Base-by-base conservation (phyloP, 345 rosid species). In the Camelina laxa region DNA sequence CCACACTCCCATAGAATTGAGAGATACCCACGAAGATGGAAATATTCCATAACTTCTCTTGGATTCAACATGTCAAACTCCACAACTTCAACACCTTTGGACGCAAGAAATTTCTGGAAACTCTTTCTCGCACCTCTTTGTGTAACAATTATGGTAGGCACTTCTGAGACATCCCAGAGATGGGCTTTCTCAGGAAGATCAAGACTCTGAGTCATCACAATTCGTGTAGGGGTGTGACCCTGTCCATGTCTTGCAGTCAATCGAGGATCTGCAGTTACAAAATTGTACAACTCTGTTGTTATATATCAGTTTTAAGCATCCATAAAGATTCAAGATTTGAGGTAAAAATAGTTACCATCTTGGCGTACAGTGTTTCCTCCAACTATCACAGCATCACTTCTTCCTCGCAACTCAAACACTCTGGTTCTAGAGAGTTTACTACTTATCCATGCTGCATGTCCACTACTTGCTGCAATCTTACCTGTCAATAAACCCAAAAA, bases 1-100 rank as follows among this genome's bases (percentile, higher is more conserved):
- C 99, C 99, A 66, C 97, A 94, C 75, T 92, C 97, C 99, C 99
- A 94, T 54, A 94, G 80, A 44, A 94, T 84, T n/a, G 97, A 86
- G 75, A 94, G 92, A 76, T 92, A 87, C 24, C 99, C 97, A 59
- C 96, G 97, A 50, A 82, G 89, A 15, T 90, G 92, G 72, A 94
- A 90, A 82, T 94, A 92, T 73, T 90, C 97, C 99, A 94, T 90
- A 59, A 88, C 95, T 30, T 94, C 96, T 86, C 92, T 90, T 0
- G 97, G 88, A 72, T 88, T 94, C 79, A 94, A 80, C 84, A 94
- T 85, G 63, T 94, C 99, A 79, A 94, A 88, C 81, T 94, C 97
- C 84, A 92, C 97, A 57, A 94, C 96, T 67, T 94, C 97, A 81
- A 94, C 96, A 73, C 97, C 96, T 77, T 89, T 87, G 35, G 96